Percentiles rank a stretch among this genome's conserved stretches.
phyloP scores from a whole-genome alignment of 2,329 filamentous ascomycete species.

The Tolypocladium album region DNA sequence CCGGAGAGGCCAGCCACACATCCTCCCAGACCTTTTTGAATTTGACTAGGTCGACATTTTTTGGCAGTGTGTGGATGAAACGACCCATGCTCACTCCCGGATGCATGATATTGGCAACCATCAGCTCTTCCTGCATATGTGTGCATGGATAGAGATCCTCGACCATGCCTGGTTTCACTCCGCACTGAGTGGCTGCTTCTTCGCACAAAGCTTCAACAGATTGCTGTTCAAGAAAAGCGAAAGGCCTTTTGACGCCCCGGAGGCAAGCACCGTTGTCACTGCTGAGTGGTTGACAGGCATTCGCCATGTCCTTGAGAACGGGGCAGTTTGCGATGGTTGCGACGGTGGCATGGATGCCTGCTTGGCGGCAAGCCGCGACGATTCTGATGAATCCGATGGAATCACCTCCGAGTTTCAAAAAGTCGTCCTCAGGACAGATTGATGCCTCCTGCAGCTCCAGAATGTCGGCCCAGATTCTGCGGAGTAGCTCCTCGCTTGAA shows the following conservation, averaged over 20 bases:
- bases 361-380: background rate
- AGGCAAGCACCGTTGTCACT: background rate
- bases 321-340: background rate
- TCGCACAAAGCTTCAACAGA: background rate
- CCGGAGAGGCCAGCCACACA: background rate
- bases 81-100: background rate
- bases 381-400: constrained; percentile 1
- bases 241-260: background rate
- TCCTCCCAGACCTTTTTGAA: constrained; percentile 17
- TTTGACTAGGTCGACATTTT: constrained; percentile 8
- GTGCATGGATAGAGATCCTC: constrained; percentile 1
- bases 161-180: background rate
- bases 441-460: background rate
- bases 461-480: constrained; percentile 1
- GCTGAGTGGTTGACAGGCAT: background rate
- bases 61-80: background rate
- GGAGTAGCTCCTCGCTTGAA: background rate
- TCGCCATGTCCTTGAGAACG: background rate
- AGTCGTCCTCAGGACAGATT: background rate
- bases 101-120: constrained; percentile 1
- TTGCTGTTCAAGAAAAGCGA: background rate
- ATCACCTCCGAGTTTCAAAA: constrained; percentile 2
- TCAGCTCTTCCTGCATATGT: background rate
- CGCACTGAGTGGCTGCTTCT: background rate
- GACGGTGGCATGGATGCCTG: background rate